A percentile compares a stretch with the other conserved stretches of the same genome.
phyloP scores from a whole-genome alignment of 768 basidiomycete species.

The Mycena olivaceomarginata region DNA sequence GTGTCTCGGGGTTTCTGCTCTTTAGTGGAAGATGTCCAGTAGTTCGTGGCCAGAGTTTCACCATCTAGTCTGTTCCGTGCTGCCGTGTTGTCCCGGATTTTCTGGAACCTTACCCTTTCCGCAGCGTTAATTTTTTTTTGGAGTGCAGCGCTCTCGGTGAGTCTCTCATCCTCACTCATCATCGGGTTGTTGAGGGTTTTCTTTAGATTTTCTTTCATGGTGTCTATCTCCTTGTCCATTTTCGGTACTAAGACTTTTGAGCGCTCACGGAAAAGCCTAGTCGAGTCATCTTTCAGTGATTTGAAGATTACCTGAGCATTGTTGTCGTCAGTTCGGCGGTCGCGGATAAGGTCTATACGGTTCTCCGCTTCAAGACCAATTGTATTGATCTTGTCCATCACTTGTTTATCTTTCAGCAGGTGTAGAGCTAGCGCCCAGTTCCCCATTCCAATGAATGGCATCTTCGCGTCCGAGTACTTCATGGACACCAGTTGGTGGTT shows the following conservation, averaged over 20 bases:
- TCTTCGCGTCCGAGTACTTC: constrained; percentile 12
- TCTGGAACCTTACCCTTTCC: not conserved
- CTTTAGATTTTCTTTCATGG: not conserved
- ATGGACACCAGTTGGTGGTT: constrained; percentile 28
- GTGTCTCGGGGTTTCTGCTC: not conserved
- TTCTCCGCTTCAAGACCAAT: too few species aligned
- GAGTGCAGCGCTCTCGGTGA: not conserved
- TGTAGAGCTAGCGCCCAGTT: too few species aligned
- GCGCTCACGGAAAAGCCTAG: not conserved
- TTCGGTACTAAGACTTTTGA: not conserved
- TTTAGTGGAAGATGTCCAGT: not conserved
- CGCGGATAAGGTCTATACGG: too few species aligned
- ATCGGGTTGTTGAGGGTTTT: constrained; percentile 5
- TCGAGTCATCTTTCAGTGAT: constrained; percentile 2
- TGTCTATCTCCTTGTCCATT: constrained; percentile 20
- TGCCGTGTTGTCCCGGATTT: constrained; percentile 17
- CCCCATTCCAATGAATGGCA: constrained; percentile 5
- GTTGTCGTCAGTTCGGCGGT: not conserved
- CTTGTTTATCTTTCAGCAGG: too few species aligned
- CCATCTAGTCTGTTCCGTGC: constrained; percentile 31
- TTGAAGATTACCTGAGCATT: constrained; percentile 18
- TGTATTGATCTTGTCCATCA: too few species aligned
- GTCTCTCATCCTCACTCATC: constrained; percentile 1
- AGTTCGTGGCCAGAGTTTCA: not conserved
- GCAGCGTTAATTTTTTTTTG: constrained; percentile 18